phyloP scores from a whole-genome alignment of 2,329 filamentous ascomycete genomes.

The Colletotrichum sp. region DNA sequence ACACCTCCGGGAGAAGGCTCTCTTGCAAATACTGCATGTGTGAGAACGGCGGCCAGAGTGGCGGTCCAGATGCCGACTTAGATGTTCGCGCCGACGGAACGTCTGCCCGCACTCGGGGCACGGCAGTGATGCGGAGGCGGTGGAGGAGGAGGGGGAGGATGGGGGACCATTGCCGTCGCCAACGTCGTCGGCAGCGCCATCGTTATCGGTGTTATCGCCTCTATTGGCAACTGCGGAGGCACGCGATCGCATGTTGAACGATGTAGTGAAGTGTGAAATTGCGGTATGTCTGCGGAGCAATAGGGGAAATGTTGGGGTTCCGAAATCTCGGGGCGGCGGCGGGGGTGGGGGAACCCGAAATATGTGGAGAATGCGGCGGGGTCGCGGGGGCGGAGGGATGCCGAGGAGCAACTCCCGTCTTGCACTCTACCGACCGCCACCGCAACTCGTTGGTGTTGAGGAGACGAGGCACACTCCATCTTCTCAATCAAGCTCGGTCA shows the following conservation, averaged over 20 bases:
- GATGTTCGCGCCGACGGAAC: background rate
- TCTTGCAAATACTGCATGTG: background rate
- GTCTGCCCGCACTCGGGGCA: background rate
- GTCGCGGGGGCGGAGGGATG: background rate
- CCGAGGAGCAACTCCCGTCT: background rate
- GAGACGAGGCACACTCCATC: background rate
- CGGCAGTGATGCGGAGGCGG: background rate
- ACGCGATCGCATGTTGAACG: background rate
- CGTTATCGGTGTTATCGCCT: background rate
- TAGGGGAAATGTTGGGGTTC: background rate
- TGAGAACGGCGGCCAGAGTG: background rate
- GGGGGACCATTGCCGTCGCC: background rate
- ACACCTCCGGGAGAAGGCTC: background rate
- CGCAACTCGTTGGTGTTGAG: background rate
- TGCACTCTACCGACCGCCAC: background rate
- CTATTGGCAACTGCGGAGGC: background rate
- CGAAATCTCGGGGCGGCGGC: background rate
- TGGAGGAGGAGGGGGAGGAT: background rate
- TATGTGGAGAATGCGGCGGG: background rate
- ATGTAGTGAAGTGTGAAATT: background rate
- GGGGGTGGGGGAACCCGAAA: background rate
- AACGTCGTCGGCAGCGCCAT: background rate
- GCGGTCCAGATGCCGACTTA: background rate
- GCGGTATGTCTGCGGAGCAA: background rate
- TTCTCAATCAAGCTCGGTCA: too few relatives aligned